phyloP scores from a whole-genome alignment of 73 alveolate species.

The Tetrahymena malaccensis region DNA sequence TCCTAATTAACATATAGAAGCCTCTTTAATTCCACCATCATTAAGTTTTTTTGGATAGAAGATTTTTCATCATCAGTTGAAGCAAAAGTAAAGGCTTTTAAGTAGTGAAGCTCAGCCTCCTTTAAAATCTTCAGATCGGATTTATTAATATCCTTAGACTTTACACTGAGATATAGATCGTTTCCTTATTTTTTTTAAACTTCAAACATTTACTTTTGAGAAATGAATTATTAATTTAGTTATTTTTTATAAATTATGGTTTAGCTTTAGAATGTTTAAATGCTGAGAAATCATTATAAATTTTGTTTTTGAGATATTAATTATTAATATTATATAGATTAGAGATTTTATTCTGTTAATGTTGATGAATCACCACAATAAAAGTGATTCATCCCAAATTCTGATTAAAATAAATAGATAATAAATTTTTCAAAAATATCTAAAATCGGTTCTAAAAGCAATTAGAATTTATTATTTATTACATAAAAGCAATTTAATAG shows the following conservation, averaged over 20 bases:
- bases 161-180: neutral
- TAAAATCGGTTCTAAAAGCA: no score
- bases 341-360: neutral
- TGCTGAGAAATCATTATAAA: no score
- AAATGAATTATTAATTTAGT: neutral
- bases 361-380: no score
- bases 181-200: neutral
- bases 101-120: neutral
- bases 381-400: no score
- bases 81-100: neutral
- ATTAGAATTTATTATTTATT: no score
- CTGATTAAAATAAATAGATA: no score
- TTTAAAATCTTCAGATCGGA: neutral
- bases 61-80: neutral
- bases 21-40: neutral
- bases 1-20: neutral
- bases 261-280: no score
- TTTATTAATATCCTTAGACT: neutral
- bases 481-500: no score
- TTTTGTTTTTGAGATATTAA: no score
- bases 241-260: no score
- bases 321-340: neutral
- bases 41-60: neutral
- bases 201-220: neutral
- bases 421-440: no score